Base-by-base conservation (phyloP, 164 flowering plant genomes). In the Aristolochia californica region DNA sequence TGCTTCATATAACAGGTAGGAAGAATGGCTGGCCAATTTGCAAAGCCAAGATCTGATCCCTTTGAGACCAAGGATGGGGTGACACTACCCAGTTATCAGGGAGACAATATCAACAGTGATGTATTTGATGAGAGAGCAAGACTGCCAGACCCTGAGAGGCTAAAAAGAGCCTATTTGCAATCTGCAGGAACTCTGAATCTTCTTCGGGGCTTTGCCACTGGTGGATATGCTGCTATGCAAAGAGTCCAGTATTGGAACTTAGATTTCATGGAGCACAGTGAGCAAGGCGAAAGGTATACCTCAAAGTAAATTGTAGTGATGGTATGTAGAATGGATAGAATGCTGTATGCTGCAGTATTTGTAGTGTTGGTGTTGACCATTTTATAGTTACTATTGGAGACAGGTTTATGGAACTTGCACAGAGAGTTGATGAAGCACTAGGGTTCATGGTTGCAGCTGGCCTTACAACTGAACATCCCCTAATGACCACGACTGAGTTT, bases 1-100 rank as follows among this genome's bases (percentile, higher is more conserved):
- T 54, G 51, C 23, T 55, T 58, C 5, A 5, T 50, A 9, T 48
- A 16, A 56, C 52, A 74, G 81, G 78, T 77, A 23, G 78, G 81
- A 64, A 61, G 81, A 63, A 77, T 77, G 78, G 81, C 81, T 54
- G 81, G 81, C n/a, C 81, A 77, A 64, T 77, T 77, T 55, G 78
- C 81, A 13, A 77, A 77, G 59, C 82, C 82, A 23, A 73, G 82
- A 53, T 78, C 82, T n/a, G 74, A 71, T 53, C 70, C 70, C 17
- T 73, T 71, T 69, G 82, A 78, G 73, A 57, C 28, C 47, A 73
- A 65, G 57, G 74, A 78, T 66, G 82, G 79, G 27, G 74, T 78
- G 44, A 75, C 52, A 64, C 73, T 78, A 7, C 82, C 82, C 0
- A 78, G 74, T 71, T 78, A 78, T 59, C 68, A 70, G 48, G 82